Conservation (phyloP, 2,329 filamentous ascomycete species). For the Ophiostoma sp. region DNA sequence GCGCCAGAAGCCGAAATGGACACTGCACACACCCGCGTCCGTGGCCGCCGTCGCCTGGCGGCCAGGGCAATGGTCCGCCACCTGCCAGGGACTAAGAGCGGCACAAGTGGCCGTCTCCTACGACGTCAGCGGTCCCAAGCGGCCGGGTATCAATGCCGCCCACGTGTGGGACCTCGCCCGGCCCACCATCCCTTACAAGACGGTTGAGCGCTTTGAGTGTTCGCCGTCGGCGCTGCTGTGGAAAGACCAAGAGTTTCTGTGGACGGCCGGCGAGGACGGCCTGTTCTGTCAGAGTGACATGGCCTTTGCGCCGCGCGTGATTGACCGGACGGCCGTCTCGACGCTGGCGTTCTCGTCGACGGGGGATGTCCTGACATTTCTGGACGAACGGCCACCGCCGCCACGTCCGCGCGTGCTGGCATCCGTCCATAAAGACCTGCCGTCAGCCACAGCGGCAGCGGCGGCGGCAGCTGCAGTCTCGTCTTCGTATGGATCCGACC, state of each 20-base stretch:
- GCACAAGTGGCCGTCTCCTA: conserved; percentile 65
- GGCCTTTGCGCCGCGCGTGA: conserved; percentile 61
- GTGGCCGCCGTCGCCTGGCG: conserved; percentile 63
- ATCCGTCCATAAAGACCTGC: conserved; percentile 30
- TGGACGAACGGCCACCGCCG: conserved; percentile 57
- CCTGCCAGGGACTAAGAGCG: conserved; percentile 53
- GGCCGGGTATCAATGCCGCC: conserved; percentile 58
- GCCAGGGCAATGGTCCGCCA: conserved; percentile 65
- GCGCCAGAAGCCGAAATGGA: conserved; percentile 64
- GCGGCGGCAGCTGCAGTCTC: conserved; percentile 20
- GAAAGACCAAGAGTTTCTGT: conserved; percentile 65
- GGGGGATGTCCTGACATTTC: conserved; percentile 61
- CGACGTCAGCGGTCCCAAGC: conserved; percentile 55
- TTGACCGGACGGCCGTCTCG: conserved; percentile 63
- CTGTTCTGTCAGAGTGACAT: conserved; percentile 66
- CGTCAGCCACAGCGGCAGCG: conserved; percentile 28
- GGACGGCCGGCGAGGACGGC: conserved; percentile 64
- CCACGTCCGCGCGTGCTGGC: conserved; percentile 44
- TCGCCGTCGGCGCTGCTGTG: conserved; percentile 61
- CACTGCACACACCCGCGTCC: conserved; percentile 61
- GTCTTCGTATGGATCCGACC: conserved; percentile 50
- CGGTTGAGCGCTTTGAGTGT: conserved; percentile 60
- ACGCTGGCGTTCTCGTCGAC: conserved; percentile 60
- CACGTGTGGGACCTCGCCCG: conserved; percentile 70
- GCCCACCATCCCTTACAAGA: conserved; percentile 66